Base-by-base conservation (phyloP, 2,329 filamentous ascomycete species). In the Aspergillus neotritici region DNA sequence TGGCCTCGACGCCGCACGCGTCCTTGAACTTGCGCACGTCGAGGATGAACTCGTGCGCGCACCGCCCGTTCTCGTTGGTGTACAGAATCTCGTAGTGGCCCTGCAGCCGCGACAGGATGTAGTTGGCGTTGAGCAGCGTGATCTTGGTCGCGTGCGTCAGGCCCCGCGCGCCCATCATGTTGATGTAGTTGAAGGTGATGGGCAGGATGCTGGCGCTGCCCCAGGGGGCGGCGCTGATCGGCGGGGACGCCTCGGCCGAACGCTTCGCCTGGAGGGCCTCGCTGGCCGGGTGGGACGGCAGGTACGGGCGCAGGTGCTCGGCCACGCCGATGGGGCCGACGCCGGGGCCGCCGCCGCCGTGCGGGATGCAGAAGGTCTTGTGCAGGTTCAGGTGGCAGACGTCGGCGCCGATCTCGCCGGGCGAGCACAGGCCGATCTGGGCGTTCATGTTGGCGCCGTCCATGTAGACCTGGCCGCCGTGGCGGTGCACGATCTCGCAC, bases 391-490 rank as follows among this genome's bases (percentile, higher is more conserved):
- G 76, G 72, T 96, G 91, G 77, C 91, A 97, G 31, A 96, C 90
- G 64, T 97, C 91, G 25, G 91, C 91, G 14, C 91, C 91, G 54
- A 97, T 94, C 65, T 94, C 89, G 31, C 91, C 91, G 2, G 91
- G 91, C 1, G 88, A 94, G 73, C 88, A 95, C 9, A 97, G 78
- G 10, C 91, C 91, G 51, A 97, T 96, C 68, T 97, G 91, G 13
- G 91, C 91, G 63, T 96, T 97, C 88, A 96, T 93, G 73, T 97
- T 97, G 53, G 91, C 91, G 37, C 91, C 91, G 63, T 97, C 91
- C 91, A 97, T 96, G 74, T 96, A 97, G 12, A 97, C 91, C 62
- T 94, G 87, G 8, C 91, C 91, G 40, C 91, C 91, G 61, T 94
- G 74, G 51, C 85, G 69, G 70, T 97, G 91, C 13, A 97, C 88